Conservation (phyloP, 495 filamentous ascomycete genomes). For the Talaromyces borbonicus region DNA sequence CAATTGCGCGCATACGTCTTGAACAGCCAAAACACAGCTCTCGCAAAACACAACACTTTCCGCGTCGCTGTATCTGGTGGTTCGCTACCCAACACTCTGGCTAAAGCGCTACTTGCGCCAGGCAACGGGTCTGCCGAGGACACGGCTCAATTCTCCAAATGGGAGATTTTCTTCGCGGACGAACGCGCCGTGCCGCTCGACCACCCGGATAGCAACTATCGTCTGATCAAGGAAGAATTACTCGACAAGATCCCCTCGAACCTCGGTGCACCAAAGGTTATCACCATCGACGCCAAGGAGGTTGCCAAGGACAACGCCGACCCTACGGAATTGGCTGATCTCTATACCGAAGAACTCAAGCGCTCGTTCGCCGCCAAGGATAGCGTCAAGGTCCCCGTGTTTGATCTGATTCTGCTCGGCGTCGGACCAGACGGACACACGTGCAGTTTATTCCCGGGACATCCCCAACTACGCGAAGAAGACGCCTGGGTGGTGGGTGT, state of each 20-base stretch:
- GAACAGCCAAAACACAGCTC: conserved; percentile 62
- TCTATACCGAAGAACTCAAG: conserved; percentile 87
- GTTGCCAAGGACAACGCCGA: conserved; percentile 78
- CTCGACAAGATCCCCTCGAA: conserved; percentile 72
- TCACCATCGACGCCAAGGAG: conserved; percentile 62
- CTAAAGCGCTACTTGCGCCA: conserved; percentile 61
- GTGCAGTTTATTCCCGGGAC: conserved; percentile 89
- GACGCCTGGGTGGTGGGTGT: conserved; percentile 89
- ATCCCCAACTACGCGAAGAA: conserved; percentile 75
- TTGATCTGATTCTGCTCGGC: conserved; percentile 86
- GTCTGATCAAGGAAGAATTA: conserved; percentile 73
- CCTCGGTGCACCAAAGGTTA: conserved; percentile 55
- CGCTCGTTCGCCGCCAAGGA: conserved; percentile 72
- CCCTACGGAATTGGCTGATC: conserved; percentile 83
- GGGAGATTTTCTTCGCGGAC: conserved; percentile 98
- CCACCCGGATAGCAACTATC: conserved; percentile 90
- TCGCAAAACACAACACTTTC: conserved; percentile 73
- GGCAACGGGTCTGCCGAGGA: conserved; percentile 49
- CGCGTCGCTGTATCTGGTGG: conserved; percentile 91
- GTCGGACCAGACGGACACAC: conserved; percentile 95
- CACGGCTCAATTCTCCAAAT: conserved; percentile 66
- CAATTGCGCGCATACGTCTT: conserved; percentile 75
- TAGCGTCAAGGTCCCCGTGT: conserved; percentile 83
- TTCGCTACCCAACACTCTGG: conserved; percentile 80
- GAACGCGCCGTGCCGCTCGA: conserved; percentile 90